A percentile compares a stretch with the other conserved stretches of the same genome.
Conservation (phyloP, 805 yeast species). For the Zygosaccharomyces kombuchaensis region DNA sequence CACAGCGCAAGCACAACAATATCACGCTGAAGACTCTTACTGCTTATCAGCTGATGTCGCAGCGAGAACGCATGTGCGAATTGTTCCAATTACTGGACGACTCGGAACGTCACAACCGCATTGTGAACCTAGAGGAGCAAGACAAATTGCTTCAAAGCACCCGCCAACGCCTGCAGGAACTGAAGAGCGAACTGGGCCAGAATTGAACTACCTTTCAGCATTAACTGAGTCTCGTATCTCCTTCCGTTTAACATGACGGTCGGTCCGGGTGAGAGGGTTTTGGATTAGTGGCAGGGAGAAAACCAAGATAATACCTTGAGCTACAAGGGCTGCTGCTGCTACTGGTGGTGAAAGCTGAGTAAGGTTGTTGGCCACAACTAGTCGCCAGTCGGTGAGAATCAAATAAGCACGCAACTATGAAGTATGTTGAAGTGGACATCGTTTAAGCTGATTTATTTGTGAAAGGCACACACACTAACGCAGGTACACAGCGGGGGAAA, state of each 20-base stretch:
- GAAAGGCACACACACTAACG: slow-evolving; percentile 3
- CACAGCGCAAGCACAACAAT: slow-evolving; percentile 18
- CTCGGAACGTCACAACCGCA: slow-evolving; percentile 15
- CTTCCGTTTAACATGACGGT: slow-evolving; percentile 1
- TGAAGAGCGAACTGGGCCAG: slow-evolving; percentile 8
- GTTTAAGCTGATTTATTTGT: background rate
- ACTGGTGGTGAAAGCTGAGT: no score
- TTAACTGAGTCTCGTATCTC: background rate
- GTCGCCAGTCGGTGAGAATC: background rate
- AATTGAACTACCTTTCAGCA: background rate
- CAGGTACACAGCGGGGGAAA: slow-evolving; percentile 16
- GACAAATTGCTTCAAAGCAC: slow-evolving; percentile 14
- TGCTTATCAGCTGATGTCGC: slow-evolving; percentile 28
- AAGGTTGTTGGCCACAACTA: no score
- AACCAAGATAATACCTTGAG: background rate
- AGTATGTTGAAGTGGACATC: slow-evolving; percentile 8
- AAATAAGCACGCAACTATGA: slow-evolving; percentile 8
- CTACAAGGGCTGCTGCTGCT: background rate
- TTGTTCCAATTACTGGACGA: slow-evolving; percentile 29
- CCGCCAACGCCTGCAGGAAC: slow-evolving; percentile 12
- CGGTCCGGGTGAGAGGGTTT: slow-evolving; percentile 5
- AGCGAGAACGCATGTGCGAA: slow-evolving; percentile 31
- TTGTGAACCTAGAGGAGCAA: slow-evolving; percentile 18
- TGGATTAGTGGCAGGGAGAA: background rate
- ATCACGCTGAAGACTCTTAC: slow-evolving; percentile 31